These are phyloP conservation scores for Colletotrichum cereale DNA, from an alignment of 2,329 filamentous ascomycete species.

Conservation along the genomic window DNA sequence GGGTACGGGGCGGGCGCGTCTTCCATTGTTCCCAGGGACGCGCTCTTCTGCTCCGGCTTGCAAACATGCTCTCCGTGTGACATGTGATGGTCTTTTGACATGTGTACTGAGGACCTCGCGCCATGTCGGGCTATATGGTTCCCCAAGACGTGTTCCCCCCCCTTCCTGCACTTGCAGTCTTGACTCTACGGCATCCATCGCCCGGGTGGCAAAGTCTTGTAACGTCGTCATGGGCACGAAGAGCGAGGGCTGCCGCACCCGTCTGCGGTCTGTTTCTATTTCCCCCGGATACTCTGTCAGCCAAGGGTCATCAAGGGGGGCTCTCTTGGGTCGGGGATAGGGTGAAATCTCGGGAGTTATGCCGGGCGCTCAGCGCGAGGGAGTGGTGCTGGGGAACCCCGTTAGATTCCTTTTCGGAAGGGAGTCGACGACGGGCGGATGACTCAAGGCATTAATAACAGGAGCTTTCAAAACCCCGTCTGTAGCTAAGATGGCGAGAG, in stretches of 20 bases:
- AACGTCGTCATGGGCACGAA: neutral
- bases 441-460: neutral
- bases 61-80: slow-evolving; percentile 38
- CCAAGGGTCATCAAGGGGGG: neutral
- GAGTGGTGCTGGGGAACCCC: neutral
- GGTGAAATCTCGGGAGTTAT: neutral
- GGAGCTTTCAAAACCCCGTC: neutral
- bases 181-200: slow-evolving; percentile 1
- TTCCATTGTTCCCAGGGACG: slow-evolving; percentile 33
- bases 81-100: neutral
- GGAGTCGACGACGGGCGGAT: neutral
- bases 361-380: neutral
- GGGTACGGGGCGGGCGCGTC: slow-evolving; percentile 42
- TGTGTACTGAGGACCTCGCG: neutral
- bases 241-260: neutral
- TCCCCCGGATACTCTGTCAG: neutral
- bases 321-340: neutral
- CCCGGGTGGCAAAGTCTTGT: slow-evolving; percentile 8
- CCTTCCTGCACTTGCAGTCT: slow-evolving; percentile 1
- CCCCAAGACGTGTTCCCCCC: neutral
- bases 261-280: too few relatives aligned
- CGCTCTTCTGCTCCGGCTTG: slow-evolving; percentile 41
- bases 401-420: neutral
- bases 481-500: neutral
- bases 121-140: neutral